Percentiles rank a stretch among this genome's conserved stretches.
These are phyloP conservation scores for Arthrobotrys pseudoclavata DNA, from an alignment of 2,329 filamentous ascomycete genomes.

Conservation along the genomic window DNA sequence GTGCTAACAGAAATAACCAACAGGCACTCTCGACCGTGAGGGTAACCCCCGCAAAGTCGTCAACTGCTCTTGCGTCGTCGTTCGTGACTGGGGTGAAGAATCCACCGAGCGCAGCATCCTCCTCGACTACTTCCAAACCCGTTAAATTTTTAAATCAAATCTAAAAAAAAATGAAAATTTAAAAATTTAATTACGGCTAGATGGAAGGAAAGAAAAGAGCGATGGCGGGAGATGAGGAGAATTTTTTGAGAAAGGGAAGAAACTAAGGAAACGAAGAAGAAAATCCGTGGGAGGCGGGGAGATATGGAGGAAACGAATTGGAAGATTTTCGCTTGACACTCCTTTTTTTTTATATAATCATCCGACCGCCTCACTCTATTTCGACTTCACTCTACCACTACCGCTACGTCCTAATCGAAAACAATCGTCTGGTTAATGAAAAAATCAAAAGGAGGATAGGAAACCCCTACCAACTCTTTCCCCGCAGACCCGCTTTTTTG, in stretches of 20 bases:
- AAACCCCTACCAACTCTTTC: not conserved
- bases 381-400: slow-evolving; percentile 13
- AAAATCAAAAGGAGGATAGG: slow-evolving; percentile 20
- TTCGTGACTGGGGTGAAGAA: slow-evolving; percentile 99
- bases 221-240: not conserved
- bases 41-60: slow-evolving; percentile 99
- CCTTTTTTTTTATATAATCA: slow-evolving; percentile 28
- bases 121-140: slow-evolving; percentile 99
- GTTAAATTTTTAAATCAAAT: slow-evolving; percentile 60
- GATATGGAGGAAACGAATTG: not conserved
- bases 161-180: slow-evolving; percentile 27
- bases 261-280: slow-evolving; percentile 17
- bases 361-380: slow-evolving; percentile 14
- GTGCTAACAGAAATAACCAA: slow-evolving; percentile 33
- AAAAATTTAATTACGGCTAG: slow-evolving; percentile 10
- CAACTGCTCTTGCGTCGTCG: slow-evolving; percentile 99
- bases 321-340: slow-evolving; percentile 18
- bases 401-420: slow-evolving; percentile 15
- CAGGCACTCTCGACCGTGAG: slow-evolving; percentile 98
- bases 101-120: slow-evolving; percentile 98
- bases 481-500: not conserved
- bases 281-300: not conserved
- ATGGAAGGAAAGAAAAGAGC: slow-evolving; percentile 14
- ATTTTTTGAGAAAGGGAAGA: slow-evolving; percentile 19
- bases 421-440: slow-evolving; percentile 28